Evolutionary conservation across 73 alveolate species (phyloP).

Genomic region (Loxodes magnus): DNA sequence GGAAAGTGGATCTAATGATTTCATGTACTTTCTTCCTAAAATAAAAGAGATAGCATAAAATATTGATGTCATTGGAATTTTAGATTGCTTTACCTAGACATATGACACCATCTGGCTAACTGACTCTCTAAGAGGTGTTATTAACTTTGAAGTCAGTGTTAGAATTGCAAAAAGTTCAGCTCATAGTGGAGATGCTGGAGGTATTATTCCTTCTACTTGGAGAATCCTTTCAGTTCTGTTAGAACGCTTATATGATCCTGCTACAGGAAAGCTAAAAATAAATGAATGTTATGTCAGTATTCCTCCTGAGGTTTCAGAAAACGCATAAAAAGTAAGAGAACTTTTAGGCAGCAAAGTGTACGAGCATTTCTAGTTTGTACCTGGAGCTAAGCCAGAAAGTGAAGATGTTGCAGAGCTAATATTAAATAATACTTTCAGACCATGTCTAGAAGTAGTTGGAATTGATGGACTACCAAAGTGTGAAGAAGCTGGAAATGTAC

Average conservation of each 20-base stretch:
- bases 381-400: conserved; percentile 44
- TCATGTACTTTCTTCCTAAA: conserved; percentile 44
- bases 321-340: conserved; percentile 52
- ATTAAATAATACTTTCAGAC: conserved; percentile 75
- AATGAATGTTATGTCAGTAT: conserved; percentile 50
- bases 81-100: conserved; percentile 75
- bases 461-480: conserved; percentile 76
- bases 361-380: conserved; percentile 25
- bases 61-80: conserved; percentile 69
- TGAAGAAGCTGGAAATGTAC: conserved; percentile 79
- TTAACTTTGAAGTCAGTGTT: conserved; percentile 57
- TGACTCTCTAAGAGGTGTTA: conserved; percentile 78
- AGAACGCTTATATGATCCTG: conserved; percentile 75
- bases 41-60: conserved; percentile 33
- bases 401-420: conserved; percentile 46
- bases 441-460: conserved; percentile 69
- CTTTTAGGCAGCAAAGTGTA: conserved; percentile 33
- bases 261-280: conserved; percentile 51
- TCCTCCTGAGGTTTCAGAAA: conserved; percentile 37
- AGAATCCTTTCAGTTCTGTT: conserved; percentile 63
- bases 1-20: conserved; percentile 71
- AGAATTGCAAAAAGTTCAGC: conserved; percentile 53
- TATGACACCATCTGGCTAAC: conserved; percentile 82
- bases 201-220: conserved; percentile 84
- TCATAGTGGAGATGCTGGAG: conserved; percentile 79